These are phyloP conservation scores for Poteriospumella lacustris DNA, from an alignment of 108 stramenopile genomes.

Conservation along the genomic window DNA sequence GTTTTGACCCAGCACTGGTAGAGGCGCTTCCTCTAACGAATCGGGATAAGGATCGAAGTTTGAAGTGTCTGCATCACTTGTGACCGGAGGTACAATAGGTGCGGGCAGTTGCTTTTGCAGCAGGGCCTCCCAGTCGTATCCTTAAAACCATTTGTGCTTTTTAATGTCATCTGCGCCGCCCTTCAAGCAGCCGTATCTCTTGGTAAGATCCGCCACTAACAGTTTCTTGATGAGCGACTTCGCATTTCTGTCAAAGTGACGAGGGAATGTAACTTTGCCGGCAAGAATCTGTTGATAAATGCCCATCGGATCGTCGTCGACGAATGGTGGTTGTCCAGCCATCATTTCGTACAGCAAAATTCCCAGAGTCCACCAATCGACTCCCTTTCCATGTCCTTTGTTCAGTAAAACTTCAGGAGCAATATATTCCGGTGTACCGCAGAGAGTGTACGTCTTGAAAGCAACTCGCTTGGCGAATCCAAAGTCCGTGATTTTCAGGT, in stretches of 20 bases:
- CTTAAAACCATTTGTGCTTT: constrained; percentile 63
- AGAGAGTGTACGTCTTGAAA: constrained; percentile 73
- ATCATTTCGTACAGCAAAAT: constrained; percentile 77
- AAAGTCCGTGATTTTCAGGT: constrained; percentile 78
- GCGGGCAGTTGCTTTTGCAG: constrained; percentile 52
- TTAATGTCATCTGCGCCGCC: constrained; percentile 68
- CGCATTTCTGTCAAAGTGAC: constrained; percentile 64
- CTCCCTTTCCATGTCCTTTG: constrained; percentile 82
- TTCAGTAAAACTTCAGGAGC: constrained; percentile 82
- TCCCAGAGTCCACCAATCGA: constrained; percentile 86
- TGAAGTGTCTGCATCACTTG: constrained; percentile 58
- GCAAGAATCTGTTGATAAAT: constrained; percentile 68
- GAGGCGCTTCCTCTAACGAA: constrained; percentile 44
- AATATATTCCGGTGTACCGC: constrained; percentile 90
- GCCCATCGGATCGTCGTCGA: constrained; percentile 72
- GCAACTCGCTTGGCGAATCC: constrained; percentile 71
- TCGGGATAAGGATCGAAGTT: constrained; percentile 77
- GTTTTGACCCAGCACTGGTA: constrained; percentile 29
- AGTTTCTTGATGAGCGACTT: constrained; percentile 71
- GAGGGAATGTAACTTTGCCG: constrained; percentile 66
- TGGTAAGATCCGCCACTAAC: constrained; percentile 64
- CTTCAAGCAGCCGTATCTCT: constrained; percentile 73
- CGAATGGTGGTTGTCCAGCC: constrained; percentile 75
- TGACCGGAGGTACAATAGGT: constrained; percentile 64
- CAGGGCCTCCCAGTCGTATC: constrained; percentile 59